phyloP scores from a whole-genome alignment of 2,329 filamentous ascomycete species.

The Fusarium devonianum region DNA sequence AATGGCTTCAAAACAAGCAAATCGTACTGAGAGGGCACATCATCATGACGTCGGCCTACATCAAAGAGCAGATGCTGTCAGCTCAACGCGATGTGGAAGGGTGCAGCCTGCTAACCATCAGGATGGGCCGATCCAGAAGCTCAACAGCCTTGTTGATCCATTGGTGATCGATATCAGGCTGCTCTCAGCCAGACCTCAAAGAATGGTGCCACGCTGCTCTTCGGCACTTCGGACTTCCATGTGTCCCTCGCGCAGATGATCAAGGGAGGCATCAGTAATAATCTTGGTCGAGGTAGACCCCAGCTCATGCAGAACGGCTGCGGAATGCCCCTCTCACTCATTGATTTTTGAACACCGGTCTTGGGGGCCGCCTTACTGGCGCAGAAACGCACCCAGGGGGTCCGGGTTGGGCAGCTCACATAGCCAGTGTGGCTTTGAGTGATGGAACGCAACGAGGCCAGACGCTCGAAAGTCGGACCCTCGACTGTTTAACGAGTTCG shows the following conservation, averaged over 20 bases:
- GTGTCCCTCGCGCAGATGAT: too few relatives aligned
- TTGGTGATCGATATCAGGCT: constrained; percentile 5
- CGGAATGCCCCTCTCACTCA: constrained; percentile 23
- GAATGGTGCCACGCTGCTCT: constrained; percentile 24
- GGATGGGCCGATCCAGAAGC: background rate
- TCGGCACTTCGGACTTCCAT: constrained; percentile 7
- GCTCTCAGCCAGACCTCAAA: background rate
- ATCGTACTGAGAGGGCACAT: constrained; percentile 11
- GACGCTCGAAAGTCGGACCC: background rate
- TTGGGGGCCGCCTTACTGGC: background rate
- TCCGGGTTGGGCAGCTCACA: background rate
- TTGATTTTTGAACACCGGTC: constrained; percentile 19
- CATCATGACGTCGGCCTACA: constrained; percentile 31
- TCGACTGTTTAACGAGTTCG: constrained; percentile 8
- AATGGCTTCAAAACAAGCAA: constrained; percentile 15
- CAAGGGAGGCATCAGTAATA: too few relatives aligned
- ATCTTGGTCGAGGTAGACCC: constrained; percentile 22
- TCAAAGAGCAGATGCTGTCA: constrained; percentile 21
- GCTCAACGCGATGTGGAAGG: constrained; percentile 13
- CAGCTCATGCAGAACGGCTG: constrained; percentile 20
- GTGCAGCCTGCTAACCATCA: constrained; percentile 8
- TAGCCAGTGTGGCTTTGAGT: background rate
- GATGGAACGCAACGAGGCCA: too few relatives aligned
- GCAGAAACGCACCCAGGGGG: constrained; percentile 2
- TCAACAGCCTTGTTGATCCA: constrained; percentile 5